Conservation (phyloP, 352 stramenopile species). For the Globisporangium orthogonon region DNA sequence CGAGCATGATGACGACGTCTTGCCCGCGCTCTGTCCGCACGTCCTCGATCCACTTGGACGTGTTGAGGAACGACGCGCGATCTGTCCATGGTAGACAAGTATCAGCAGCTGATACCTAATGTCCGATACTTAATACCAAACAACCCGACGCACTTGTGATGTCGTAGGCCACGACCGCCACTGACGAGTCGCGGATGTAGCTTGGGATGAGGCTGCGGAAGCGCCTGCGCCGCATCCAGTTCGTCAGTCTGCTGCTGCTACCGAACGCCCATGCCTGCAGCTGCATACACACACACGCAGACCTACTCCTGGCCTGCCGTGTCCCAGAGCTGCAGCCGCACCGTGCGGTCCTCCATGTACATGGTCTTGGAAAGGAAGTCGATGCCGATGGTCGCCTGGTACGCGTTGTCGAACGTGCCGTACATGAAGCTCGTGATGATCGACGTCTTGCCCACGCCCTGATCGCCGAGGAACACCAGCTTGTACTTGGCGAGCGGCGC, state of each 20-base stretch:
- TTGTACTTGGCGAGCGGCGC: conserved; percentile 93
- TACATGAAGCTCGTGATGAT: conserved; percentile 99
- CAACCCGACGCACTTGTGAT: conserved; percentile 89
- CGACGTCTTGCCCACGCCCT: conserved; percentile 99
- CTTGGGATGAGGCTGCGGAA: conserved; percentile 94
- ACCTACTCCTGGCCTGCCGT: conserved; percentile 94
- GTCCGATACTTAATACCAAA: no score
- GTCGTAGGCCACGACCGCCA: conserved; percentile 99
- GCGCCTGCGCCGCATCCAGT: conserved; percentile 24
- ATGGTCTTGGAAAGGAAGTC: conserved; percentile 99
- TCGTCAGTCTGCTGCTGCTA: no score
- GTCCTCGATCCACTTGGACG: conserved; percentile 99
- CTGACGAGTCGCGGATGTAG: conserved; percentile 98
- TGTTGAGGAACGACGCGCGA: conserved; percentile 97
- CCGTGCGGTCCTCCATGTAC: conserved; percentile 97
- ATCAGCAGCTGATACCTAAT: not conserved
- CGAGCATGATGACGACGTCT: conserved; percentile 99
- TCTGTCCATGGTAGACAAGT: conserved; percentile 35
- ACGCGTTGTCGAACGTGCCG: conserved; percentile 96
- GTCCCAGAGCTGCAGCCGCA: conserved; percentile 99
- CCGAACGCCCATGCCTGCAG: no score
- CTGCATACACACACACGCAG: conserved; percentile 11
- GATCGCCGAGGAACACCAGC: conserved; percentile 93
- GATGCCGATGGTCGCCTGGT: conserved; percentile 99
- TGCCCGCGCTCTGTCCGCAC: conserved; percentile 96